These are phyloP conservation scores for Amauroascus niger DNA, from an alignment of 2,329 filamentous ascomycete species.

Conservation along the genomic window DNA sequence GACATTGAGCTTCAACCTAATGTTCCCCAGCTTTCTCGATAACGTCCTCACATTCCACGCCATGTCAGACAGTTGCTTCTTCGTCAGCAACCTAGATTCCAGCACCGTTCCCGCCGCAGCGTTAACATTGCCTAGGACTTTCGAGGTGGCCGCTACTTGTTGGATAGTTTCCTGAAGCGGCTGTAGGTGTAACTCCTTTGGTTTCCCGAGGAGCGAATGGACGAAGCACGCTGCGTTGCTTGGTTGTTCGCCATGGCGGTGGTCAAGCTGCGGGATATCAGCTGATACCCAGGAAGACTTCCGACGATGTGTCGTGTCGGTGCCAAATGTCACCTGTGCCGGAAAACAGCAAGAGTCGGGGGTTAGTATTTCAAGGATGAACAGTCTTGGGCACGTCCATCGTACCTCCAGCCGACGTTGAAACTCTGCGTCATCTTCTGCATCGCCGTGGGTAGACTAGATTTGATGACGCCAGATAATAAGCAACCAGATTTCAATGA, in stretches of 20 bases:
- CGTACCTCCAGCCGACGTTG: conserved; percentile 9
- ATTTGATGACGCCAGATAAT: too few relatives aligned
- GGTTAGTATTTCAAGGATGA: background rate
- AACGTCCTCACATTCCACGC: conserved; percentile 89
- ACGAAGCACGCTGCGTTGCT: conserved; percentile 44
- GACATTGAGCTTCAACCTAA: conserved; percentile 72
- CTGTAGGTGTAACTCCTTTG: conserved; percentile 17
- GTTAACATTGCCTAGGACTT: conserved; percentile 14
- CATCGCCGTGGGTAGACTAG: conserved; percentile 1
- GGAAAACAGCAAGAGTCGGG: background rate
- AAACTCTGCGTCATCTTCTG: background rate
- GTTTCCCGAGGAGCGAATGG: conserved; percentile 47
- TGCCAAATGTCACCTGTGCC: conserved; percentile 36
- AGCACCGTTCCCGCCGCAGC: conserved; percentile 35
- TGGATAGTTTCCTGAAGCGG: conserved; percentile 15
- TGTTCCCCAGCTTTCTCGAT: conserved; percentile 72
- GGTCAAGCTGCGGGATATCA: conserved; percentile 33
- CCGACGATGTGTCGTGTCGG: conserved; percentile 44
- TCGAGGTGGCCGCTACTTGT: conserved; percentile 17
- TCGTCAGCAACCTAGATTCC: conserved; percentile 72
- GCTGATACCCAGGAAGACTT: conserved; percentile 50
- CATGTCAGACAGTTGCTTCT: conserved; percentile 93
- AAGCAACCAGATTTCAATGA: too few relatives aligned
- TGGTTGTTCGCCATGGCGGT: conserved; percentile 28
- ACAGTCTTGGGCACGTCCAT: background rate